phyloP scores from a whole-genome alignment of 2,329 filamentous ascomycete species.

The Alternaria metachromatica region DNA sequence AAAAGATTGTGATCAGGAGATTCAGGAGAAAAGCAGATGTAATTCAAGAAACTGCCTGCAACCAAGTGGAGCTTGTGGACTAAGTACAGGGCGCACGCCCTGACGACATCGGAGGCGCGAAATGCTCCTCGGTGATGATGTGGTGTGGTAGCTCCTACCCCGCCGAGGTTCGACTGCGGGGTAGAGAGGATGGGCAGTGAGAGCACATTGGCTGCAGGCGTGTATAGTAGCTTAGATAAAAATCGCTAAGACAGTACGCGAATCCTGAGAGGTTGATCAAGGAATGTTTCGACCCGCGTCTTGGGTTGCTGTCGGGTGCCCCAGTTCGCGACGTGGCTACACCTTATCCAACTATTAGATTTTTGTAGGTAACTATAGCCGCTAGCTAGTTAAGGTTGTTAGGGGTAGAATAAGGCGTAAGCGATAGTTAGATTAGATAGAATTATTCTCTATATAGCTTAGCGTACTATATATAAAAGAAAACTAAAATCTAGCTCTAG shows the following conservation, averaged over 20 bases:
- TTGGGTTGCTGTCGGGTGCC: background rate
- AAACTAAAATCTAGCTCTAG: too few relatives aligned
- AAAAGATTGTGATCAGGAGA: background rate
- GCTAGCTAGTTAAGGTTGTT: too few relatives aligned
- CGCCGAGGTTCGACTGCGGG: conserved; percentile 35
- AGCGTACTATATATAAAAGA: too few relatives aligned
- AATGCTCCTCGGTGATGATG: conserved; percentile 17
- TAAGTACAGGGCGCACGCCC: conserved; percentile 20
- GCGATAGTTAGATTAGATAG: too few relatives aligned
- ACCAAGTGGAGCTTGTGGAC: conserved; percentile 5
- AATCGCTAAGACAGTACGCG: background rate
- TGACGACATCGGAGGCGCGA: conserved; percentile 15
- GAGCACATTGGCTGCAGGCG: conserved; percentile 16
- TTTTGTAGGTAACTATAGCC: too few relatives aligned
- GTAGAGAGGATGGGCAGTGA: conserved; percentile 14
- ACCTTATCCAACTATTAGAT: too few relatives aligned
- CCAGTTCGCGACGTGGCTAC: background rate
- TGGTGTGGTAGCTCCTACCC: conserved; percentile 21
- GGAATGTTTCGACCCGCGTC: background rate
- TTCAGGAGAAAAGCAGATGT: background rate
- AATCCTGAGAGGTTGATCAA: background rate
- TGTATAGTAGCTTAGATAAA: background rate
- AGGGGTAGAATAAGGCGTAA: too few relatives aligned
- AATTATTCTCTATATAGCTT: too few relatives aligned
- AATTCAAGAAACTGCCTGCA: background rate